These are phyloP conservation scores for Lentinula aciculospora DNA, from an alignment of 768 basidiomycete genomes.

Conservation along the genomic window DNA sequence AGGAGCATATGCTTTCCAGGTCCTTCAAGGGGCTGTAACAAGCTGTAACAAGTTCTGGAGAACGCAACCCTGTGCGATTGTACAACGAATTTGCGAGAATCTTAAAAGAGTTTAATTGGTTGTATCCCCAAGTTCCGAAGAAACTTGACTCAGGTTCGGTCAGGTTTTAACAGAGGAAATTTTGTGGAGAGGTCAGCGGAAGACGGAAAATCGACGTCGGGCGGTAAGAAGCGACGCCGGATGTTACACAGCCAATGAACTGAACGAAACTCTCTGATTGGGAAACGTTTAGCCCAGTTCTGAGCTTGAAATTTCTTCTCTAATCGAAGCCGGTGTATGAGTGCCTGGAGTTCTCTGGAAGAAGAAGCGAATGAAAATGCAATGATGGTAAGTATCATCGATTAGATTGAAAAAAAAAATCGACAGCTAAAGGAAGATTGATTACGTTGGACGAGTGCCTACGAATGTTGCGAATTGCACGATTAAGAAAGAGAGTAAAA, in stretches of 20 bases:
- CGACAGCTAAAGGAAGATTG: too few species aligned
- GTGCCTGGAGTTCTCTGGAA: background rate
- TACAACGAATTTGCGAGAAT: background rate
- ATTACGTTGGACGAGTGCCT: too few species aligned
- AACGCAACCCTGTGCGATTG: background rate
- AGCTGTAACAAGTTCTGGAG: background rate
- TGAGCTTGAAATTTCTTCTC: background rate
- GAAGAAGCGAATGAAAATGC: background rate
- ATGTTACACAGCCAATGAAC: background rate
- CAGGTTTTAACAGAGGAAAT: background rate
- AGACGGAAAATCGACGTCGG: background rate
- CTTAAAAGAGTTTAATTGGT: background rate
- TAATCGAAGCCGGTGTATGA: background rate
- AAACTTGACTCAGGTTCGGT: background rate
- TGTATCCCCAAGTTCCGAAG: background rate
- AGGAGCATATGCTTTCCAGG: background rate
- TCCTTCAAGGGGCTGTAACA: background rate
- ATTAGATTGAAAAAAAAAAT: background rate
- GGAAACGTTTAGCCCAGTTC: background rate
- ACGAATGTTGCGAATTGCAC: too few species aligned
- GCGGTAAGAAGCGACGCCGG: background rate
- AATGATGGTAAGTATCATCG: background rate
- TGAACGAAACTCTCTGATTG: background rate
- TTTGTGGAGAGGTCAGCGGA: background rate
- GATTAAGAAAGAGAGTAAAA: too few species aligned